Evolutionary conservation across 768 basidiomycete genomes (phyloP).

Genomic region (Agaricus sinodeliciosus): DNA sequence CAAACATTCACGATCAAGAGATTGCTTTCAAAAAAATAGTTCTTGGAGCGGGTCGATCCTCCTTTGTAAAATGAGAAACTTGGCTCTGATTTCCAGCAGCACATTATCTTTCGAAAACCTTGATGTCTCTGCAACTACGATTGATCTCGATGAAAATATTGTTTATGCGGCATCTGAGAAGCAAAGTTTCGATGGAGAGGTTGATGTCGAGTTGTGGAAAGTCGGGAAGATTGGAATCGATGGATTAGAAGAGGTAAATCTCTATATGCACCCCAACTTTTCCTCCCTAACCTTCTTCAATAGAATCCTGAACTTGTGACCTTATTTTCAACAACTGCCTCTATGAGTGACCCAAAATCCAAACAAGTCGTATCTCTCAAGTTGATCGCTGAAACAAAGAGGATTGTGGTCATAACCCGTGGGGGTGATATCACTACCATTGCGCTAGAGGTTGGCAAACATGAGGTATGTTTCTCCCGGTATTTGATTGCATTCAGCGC

Average conservation of each 20-base stretch:
- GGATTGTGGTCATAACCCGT: conserved; percentile 59
- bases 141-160: conserved; percentile 60
- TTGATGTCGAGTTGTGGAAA: conserved; percentile 56
- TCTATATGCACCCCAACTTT: not conserved
- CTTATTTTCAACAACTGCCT: conserved; percentile 30
- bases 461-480: conserved; percentile 30
- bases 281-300: not conserved
- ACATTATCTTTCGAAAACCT: conserved; percentile 21
- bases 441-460: conserved; percentile 41
- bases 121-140: conserved; percentile 38
- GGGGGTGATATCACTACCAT: conserved; percentile 81
- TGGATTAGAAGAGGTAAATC: not conserved
- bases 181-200: conserved; percentile 36
- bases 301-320: conserved; percentile 22
- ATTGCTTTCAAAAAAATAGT: conserved; percentile 2
- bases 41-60: conserved; percentile 5
- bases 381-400: conserved; percentile 66
- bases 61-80: conserved; percentile 45
- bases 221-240: conserved; percentile 15
- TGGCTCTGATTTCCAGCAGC: conserved; percentile 33
- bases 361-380: conserved; percentile 57
- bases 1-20: conserved; percentile 18
- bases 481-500: not conserved
- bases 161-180: conserved; percentile 54
- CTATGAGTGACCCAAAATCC: conserved; percentile 17